A percentile compares a stretch with the other conserved stretches of the same genome.
Conservation (phyloP, 148 eudicot genomes). For the Rhododendron simsii region DNA sequence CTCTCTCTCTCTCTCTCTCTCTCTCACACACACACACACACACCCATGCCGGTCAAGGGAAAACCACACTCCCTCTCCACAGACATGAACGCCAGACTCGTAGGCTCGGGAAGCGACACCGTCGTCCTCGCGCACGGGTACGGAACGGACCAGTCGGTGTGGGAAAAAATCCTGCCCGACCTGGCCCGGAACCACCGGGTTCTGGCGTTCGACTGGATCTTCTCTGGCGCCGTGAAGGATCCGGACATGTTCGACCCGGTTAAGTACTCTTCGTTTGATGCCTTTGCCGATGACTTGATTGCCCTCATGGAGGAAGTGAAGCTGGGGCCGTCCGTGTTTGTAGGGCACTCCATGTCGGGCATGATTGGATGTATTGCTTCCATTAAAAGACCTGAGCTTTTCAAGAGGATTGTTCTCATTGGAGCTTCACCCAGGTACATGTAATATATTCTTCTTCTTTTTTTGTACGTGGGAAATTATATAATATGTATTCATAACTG, state of each 20-base stretch:
- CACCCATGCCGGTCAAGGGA: conserved; percentile 46
- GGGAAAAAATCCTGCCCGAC: conserved; percentile 65
- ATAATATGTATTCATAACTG: no score
- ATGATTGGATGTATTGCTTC: conserved; percentile 93
- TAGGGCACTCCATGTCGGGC: conserved; percentile 88
- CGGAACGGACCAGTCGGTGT: conserved; percentile 68
- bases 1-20: neutral
- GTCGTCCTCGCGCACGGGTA: conserved; percentile 77
- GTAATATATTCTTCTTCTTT: no score
- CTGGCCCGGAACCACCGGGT: conserved; percentile 41
- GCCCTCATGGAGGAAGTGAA: conserved; percentile 67
- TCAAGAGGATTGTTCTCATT: conserved; percentile 62
- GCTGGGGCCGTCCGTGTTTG: conserved; percentile 40
- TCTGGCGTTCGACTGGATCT: conserved; percentile 73
- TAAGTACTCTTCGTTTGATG: conserved; percentile 51
- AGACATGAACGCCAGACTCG: conserved; percentile 58
- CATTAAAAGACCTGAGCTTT: conserved; percentile 66
- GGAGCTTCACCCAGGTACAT: conserved; percentile 69
- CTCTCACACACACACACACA: neutral
- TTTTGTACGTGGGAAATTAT: no score
- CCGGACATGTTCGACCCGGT: conserved; percentile 31
- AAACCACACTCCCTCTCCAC: conserved; percentile 36
- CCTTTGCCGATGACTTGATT: conserved; percentile 69
- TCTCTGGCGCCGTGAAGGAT: conserved; percentile 40
- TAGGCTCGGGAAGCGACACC: conserved; percentile 54